phyloP scores from a whole-genome alignment of 2,329 filamentous ascomycete genomes.

The Epichloe hybrida region DNA sequence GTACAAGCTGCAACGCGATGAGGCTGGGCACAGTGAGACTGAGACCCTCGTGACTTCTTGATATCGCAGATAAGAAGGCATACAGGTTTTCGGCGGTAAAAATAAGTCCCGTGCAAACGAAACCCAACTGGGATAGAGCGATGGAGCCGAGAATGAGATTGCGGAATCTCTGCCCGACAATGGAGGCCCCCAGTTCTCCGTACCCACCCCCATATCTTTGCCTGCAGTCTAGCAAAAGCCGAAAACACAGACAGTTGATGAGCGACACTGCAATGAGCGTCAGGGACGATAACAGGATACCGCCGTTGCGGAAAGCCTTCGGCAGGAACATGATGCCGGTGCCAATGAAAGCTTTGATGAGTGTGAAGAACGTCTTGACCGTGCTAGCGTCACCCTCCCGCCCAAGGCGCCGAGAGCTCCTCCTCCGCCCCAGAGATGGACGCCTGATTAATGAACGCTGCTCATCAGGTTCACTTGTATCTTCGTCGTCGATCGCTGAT shows the following conservation, averaged over 20 bases:
- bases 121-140: constrained; percentile 61
- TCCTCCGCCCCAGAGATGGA: constrained; percentile 32
- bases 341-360: constrained; percentile 66
- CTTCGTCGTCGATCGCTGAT: constrained; percentile 33
- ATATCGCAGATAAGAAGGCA: constrained; percentile 53
- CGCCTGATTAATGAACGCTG: constrained; percentile 37
- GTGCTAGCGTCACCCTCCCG: constrained; percentile 49
- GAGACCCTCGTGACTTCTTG: constrained; percentile 32
- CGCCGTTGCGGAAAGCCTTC: constrained; percentile 67
- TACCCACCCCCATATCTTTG: constrained; percentile 54
- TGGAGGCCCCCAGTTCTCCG: constrained; percentile 56
- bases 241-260: constrained; percentile 58
- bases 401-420: constrained; percentile 31
- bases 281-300: constrained; percentile 60
- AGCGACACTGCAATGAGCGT: constrained; percentile 52
- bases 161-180: constrained; percentile 50
- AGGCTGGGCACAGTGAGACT: constrained; percentile 38
- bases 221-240: constrained; percentile 55
- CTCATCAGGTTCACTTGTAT: constrained; percentile 31
- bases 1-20: constrained; percentile 51
- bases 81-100: constrained; percentile 64
- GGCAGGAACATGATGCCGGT: constrained; percentile 74
- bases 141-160: constrained; percentile 55
- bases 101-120: constrained; percentile 65
- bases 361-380: constrained; percentile 64